phyloP scores from a whole-genome alignment of 352 stramenopile species.

The Globisporangium abappressorium region DNA sequence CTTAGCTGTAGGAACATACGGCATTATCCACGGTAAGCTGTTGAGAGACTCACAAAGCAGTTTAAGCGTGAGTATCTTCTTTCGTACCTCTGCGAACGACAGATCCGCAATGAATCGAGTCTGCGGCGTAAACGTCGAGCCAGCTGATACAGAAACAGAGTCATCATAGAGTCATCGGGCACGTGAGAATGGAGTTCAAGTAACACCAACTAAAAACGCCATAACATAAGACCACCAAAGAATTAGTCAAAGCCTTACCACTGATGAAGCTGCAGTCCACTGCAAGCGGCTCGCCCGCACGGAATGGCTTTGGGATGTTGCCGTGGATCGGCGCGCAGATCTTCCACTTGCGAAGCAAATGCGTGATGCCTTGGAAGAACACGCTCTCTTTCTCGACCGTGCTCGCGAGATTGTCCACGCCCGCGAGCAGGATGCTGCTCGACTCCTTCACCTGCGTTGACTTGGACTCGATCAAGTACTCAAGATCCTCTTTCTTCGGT shows the following conservation, averaged over 20 bases:
- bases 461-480: conserved; percentile 79
- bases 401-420: conserved; percentile 62
- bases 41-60: not conserved
- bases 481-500: conserved; percentile 73
- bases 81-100: conserved; percentile 70
- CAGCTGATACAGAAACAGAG: conserved; percentile 34
- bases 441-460: conserved; percentile 70
- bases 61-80: not conserved
- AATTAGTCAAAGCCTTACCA: conserved; percentile 31
- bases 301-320: conserved; percentile 86
- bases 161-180: conserved; percentile 5
- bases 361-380: conserved; percentile 78
- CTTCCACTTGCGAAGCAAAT: conserved; percentile 85
- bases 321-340: conserved; percentile 83
- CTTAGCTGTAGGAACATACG: conserved; percentile 39
- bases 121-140: conserved; percentile 67
- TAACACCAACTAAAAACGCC: not conserved
- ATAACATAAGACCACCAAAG: not conserved
- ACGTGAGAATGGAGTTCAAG: not conserved
- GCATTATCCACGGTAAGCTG: not conserved
- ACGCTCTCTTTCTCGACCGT: conserved; percentile 81
- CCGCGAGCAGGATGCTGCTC: conserved; percentile 67
- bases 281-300: conserved; percentile 73
- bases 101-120: conserved; percentile 76
- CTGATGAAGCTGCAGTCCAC: conserved; percentile 85